Conservation (phyloP, 352 stramenopile species). For the Nothophytophthora sp. region DNA sequence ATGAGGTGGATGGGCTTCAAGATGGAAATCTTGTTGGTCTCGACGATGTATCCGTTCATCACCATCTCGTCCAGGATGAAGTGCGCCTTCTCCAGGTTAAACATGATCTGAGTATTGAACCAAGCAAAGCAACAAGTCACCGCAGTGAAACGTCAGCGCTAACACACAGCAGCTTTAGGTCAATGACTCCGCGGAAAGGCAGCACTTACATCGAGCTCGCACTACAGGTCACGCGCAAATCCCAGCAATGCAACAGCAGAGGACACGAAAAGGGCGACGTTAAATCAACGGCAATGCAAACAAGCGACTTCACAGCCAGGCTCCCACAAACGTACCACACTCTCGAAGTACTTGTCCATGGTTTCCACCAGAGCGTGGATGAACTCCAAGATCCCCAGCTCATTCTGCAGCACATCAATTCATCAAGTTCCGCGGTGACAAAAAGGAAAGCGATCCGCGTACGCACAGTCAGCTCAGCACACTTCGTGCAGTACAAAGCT, state of each 20-base stretch:
- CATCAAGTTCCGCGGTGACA: too few species aligned
- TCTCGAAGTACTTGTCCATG: slow-evolving; percentile 99
- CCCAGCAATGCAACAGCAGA: slow-evolving; percentile 2
- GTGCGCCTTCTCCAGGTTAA: slow-evolving; percentile 92
- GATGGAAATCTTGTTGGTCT: slow-evolving; percentile 99
- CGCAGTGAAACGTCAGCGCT: not conserved
- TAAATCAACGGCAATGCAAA: not conserved
- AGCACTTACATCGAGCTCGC: slow-evolving; percentile 80
- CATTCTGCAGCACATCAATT: slow-evolving; percentile 90
- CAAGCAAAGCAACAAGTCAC: slow-evolving; percentile 4
- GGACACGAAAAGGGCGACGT: not conserved
- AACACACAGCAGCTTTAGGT: not conserved
- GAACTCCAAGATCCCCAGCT: slow-evolving; percentile 99
- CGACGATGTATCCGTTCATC: slow-evolving; percentile 99
- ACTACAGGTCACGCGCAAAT: slow-evolving; percentile 38
- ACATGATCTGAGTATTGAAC: slow-evolving; percentile 79
- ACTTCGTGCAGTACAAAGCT: too few species aligned
- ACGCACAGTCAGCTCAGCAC: too few species aligned
- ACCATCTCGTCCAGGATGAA: slow-evolving; percentile 97
- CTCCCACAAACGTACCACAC: slow-evolving; percentile 79
- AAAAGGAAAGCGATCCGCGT: too few species aligned
- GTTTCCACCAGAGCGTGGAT: slow-evolving; percentile 99
- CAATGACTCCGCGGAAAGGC: not conserved
- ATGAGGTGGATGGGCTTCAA: slow-evolving; percentile 98
- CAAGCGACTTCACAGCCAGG: not conserved